Conservation (phyloP, 1,139 yeast species). For the Protomyces inouyei region DNA sequence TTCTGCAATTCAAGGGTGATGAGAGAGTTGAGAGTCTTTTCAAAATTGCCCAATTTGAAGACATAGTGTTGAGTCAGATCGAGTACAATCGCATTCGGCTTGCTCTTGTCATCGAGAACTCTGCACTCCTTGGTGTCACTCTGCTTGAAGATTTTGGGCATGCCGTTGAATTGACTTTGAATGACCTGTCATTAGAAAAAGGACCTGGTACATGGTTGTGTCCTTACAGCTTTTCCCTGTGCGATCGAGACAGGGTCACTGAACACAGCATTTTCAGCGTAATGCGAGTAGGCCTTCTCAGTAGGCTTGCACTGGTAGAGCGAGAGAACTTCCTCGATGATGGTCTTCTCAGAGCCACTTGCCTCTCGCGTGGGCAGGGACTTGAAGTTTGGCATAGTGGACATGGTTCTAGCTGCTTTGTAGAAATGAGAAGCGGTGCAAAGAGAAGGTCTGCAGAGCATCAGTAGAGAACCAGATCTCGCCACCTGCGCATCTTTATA, state of each 20-base stretch:
- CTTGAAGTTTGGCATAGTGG: slow-evolving; percentile 1
- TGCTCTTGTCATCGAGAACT: slow-evolving; percentile 20
- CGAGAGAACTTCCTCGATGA: slow-evolving; percentile 22
- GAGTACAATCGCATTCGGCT: slow-evolving; percentile 7
- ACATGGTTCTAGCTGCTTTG: slow-evolving; percentile 4
- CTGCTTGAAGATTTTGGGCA: slow-evolving; percentile 20
- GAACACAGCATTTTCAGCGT: slow-evolving; percentile 23
- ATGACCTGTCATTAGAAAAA: slow-evolving; percentile 1
- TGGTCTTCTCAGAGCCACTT: slow-evolving; percentile 4
- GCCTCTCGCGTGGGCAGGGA: slow-evolving; percentile 21
- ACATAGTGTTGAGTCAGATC: slow-evolving; percentile 25
- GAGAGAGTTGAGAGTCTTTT: slow-evolving; percentile 17
- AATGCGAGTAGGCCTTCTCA: slow-evolving; percentile 20
- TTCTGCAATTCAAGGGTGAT: slow-evolving; percentile 16
- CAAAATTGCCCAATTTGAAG: slow-evolving; percentile 19
- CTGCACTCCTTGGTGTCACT: slow-evolving; percentile 21
- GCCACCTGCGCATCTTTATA: not conserved
- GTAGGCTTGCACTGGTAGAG: slow-evolving; percentile 24
- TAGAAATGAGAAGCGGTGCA: not conserved
- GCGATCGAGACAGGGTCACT: slow-evolving; percentile 7
- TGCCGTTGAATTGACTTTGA: slow-evolving; percentile 23
- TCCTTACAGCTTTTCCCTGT: not conserved
- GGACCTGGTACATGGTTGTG: not conserved
- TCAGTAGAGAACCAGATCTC: not conserved
- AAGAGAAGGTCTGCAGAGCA: not conserved